Base-by-base conservation (phyloP, 2,329 filamentous ascomycete genomes). In the Hymenoscyphus fraxineus region DNA sequence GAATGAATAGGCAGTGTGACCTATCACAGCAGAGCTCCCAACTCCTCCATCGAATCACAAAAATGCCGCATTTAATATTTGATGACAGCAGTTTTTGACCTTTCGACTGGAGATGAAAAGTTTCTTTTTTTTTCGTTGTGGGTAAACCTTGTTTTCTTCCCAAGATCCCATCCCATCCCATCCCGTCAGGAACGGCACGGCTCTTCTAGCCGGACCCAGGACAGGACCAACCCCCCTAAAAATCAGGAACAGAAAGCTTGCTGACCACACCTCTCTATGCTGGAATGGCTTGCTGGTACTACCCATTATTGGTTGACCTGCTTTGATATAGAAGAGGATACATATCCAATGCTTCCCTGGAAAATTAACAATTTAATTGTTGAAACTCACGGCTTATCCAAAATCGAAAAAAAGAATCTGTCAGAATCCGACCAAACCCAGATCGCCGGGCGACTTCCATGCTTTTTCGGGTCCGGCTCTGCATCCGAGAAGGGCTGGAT, bases 41-140 rank as follows among this genome's bases (percentile, higher is more conserved):
- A 27, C 22, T 27, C n/a, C 9, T 39, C 19, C 56, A 63, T 41
- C 61, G 57, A 63, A 63, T 63, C 56, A 63, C 41, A 63, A 56
- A 63, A 63, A 63, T 63, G 55, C 22, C 61, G 61, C 61, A 63
- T 15, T 54, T 19, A 12, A 56, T 39, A 63, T 12, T 54, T 19
- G 19, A 56, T 39, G 31, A 39, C 15, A 54, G 59, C 44, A 38
- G 47, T 35, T 44, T 19, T 15, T 51, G 16, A 44, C 35, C 19
- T 41, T 47, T 54, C 19, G 32, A 32, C 19, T 54, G n/a, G 19
- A 54, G 47, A 13, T 22, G 22, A 54, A 27, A 54, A 54, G 47
- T 54, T 54, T 27, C 47, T 54, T 54, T 27, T 51, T 51, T 27
- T 35, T 35, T 27, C 9, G 35, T 35, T 54, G 47, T 54, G 47